These are phyloP conservation scores for Fusarium algeriense DNA, from an alignment of 2,329 filamentous ascomycete species.

Conservation along the genomic window DNA sequence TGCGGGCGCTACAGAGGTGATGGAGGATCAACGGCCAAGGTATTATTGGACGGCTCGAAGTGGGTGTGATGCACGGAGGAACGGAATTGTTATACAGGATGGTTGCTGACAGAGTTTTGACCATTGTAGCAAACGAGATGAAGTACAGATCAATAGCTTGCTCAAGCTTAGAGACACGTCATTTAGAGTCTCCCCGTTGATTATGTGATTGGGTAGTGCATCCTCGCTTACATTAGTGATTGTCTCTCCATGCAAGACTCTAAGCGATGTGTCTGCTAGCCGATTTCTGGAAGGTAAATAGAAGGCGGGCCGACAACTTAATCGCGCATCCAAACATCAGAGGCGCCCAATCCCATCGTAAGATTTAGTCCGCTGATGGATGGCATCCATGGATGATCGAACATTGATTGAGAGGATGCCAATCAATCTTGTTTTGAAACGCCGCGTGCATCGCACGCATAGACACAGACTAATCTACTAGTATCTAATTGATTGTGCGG, in stretches of 20 bases:
- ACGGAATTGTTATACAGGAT: no score
- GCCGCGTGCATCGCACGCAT: no score
- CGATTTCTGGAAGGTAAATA: background rate
- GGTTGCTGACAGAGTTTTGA: background rate
- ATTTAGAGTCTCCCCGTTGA: background rate
- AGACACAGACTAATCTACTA: no score
- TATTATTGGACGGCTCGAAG: background rate
- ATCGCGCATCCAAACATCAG: background rate
- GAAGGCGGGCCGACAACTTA: background rate
- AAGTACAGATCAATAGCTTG: background rate
- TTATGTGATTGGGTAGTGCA: background rate
- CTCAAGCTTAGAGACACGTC: background rate
- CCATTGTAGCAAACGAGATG: no score
- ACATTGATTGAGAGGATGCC: background rate
- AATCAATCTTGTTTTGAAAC: background rate
- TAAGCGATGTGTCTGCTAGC: background rate
- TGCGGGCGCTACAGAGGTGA: background rate
- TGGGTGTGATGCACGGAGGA: background rate
- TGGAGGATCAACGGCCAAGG: no score
- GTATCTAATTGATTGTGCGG: background rate
- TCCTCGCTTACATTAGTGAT: no score
- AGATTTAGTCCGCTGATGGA: no score
- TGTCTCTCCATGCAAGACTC: no score
- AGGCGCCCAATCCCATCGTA: background rate
- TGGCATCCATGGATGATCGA: rapidly evolving